Evolutionary conservation across 2,329 filamentous ascomycete genomes (phyloP), one percentile per base, ranked within the genome.

Genomic region (Zelopaecilomyces penicillatus): DNA sequence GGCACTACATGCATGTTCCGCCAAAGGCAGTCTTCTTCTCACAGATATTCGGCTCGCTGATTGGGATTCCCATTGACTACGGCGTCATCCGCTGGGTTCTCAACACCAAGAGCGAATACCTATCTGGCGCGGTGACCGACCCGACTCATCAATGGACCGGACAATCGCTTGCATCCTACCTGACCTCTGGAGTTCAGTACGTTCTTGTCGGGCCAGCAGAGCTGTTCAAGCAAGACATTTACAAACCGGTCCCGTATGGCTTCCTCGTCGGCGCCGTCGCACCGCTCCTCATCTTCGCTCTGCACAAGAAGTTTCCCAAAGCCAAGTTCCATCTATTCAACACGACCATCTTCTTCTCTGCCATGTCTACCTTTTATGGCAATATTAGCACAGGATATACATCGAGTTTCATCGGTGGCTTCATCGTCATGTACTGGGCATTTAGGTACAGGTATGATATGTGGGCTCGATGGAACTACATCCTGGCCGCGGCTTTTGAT

Each of bases 81-180:
- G 76, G 67, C 5, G 75, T 80, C 26, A 72, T 82, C 38, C 69
- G 74, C 34, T 82, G 78, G 78, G 70, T 80, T 0, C 59, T 82
- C 5, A 66, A 73, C 48, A 71, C 71, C 5, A 81, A 82, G 54
- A 63, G 65, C 10, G 73, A 78, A 32, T 80, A 74, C 51, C 57
- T 81, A 3, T 69, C 70, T 0, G 76, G 77, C 26, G 55, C 54
- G 4, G 62, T 68, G 42, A 61, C 61, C 1, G 78, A 82, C 48
- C 75, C 77, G 0, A 66, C 76, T 0, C 70, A 77, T 46, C 77
- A 82, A 52, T 82, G 78, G 78, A 81, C 78, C 0, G 78, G 73
- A 0, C 78, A 82, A 52, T 56, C 54, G 1, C 62, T 82, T 1
- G 66, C 71, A 0, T 63, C 60, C 3, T 73, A 69, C 26, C 66